Base-by-base conservation (phyloP, 1,139 yeast species). In the Blastobotrys arbuscula region DNA sequence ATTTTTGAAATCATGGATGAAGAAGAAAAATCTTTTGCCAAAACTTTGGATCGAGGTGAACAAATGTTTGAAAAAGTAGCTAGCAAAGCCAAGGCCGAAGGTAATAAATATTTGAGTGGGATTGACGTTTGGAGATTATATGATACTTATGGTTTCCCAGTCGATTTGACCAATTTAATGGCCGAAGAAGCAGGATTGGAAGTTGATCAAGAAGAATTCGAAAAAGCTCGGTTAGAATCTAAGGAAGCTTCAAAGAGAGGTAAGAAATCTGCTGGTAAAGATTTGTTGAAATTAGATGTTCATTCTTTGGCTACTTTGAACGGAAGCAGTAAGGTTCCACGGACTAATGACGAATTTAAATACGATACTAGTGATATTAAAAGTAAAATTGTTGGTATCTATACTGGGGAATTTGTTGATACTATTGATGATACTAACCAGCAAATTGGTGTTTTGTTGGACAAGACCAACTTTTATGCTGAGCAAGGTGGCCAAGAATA, bases 111-210 rank as follows among this genome's bases (percentile, higher is more conserved):
- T 38, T 77, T 92, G 54, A 79, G 87, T 45, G 99, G 99, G 66
- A 83, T 79, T 62, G 97, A 92, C 64, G 98, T 92, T 38, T 92
- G 99, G 99, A 81, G 99, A 71, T 76, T 92, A 62, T 94, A 94
- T 61, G 99, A 92, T 63, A 94, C 99, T n/a, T 92, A 90, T 64
- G 99, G 99, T 50, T 92, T 92, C 85, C 99, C 99, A 39, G 97
- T 89, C 48, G 99, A 92, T 71, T 79, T 92, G 67, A 94, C 98
- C 37, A 81, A 96, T 66, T 78, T 92, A 65, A 94, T 92, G 98
- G 98, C 98, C 41, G 97, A 90, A 70, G 99, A 92, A 72, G 88
- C 94, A 50, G 95, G 95, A n/a, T 77, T 92, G 60, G 83, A 82
- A 60, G 90, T 92, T 58, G 97, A 92, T 66, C 95, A 88, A 64